Evolutionary conservation across 2,329 filamentous ascomycete genomes (phyloP).

Genomic region (Pyrenophora graminea): DNA sequence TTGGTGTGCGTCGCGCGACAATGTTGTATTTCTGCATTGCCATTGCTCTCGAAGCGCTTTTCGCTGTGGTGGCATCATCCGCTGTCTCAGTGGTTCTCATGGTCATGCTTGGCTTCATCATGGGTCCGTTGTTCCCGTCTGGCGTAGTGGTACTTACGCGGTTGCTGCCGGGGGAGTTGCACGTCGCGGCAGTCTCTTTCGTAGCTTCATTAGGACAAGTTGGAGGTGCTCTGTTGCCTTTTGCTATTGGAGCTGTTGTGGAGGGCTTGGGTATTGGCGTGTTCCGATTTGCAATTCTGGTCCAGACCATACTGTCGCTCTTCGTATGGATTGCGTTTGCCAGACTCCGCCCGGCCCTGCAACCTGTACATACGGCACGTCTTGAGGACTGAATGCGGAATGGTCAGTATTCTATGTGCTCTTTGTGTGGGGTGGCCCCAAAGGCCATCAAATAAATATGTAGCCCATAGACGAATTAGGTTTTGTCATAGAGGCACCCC

Average conservation of each 20-base stretch:
- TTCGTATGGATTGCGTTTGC: slow-evolving; percentile 30
- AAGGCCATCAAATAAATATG: too few relatives aligned
- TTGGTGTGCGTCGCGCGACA: slow-evolving; percentile 35
- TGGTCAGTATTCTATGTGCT: too few relatives aligned
- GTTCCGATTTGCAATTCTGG: slow-evolving; percentile 41
- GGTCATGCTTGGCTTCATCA: slow-evolving; percentile 44
- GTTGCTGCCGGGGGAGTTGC: slow-evolving; percentile 47
- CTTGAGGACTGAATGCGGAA: background rate
- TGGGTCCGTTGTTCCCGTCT: slow-evolving; percentile 52
- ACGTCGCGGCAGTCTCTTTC: slow-evolving; percentile 52
- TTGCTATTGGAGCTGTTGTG: slow-evolving; percentile 50
- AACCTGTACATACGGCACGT: background rate
- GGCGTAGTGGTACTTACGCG: slow-evolving; percentile 47
- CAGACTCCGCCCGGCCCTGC: slow-evolving; percentile 4
- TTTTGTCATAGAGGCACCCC: too few relatives aligned
- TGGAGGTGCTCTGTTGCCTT: slow-evolving; percentile 51
- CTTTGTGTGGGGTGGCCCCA: too few relatives aligned
- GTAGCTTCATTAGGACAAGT: slow-evolving; percentile 52
- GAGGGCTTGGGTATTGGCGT: slow-evolving; percentile 46
- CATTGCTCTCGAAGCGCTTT: slow-evolving; percentile 25
- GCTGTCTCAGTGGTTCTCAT: slow-evolving; percentile 39
- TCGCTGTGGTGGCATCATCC: slow-evolving; percentile 22
- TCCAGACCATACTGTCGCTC: slow-evolving; percentile 28
- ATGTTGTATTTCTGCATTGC: slow-evolving; percentile 30
- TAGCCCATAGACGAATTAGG: too few relatives aligned